phyloP scores from a whole-genome alignment of 2,329 filamentous ascomycete genomes.

The Calonectria multiphialidica region DNA sequence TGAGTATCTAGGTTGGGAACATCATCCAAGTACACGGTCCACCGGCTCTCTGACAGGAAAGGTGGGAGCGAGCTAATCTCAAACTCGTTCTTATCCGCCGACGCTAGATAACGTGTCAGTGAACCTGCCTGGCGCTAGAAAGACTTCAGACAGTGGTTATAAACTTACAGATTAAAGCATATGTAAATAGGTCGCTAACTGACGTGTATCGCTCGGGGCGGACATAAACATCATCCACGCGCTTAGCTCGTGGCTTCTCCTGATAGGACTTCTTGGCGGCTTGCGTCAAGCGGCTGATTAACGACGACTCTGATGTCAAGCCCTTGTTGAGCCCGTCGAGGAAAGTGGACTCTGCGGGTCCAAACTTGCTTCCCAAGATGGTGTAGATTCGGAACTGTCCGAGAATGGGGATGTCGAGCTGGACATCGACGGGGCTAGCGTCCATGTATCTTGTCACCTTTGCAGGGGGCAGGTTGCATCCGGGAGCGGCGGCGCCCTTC shows the following conservation, averaged over 20 bases:
- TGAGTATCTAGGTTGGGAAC: constrained; percentile 27
- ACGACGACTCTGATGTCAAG: constrained; percentile 61
- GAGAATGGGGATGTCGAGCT: constrained; percentile 80
- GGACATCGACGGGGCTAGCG: constrained; percentile 80
- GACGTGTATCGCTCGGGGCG: constrained; percentile 76
- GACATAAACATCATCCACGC: constrained; percentile 73
- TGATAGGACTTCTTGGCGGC: constrained; percentile 72
- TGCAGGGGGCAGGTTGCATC: constrained; percentile 71
- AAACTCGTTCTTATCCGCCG: constrained; percentile 30
- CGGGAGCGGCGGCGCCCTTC: constrained; percentile 61
- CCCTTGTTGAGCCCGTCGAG: constrained; percentile 68
- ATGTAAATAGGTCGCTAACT: constrained; percentile 76
- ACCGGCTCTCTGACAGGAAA: constrained; percentile 23
- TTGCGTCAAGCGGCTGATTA: constrained; percentile 68
- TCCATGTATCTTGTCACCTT: constrained; percentile 80
- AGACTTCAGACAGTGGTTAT: not conserved
- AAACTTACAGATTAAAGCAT: constrained; percentile 70
- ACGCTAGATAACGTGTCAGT: constrained; percentile 20
- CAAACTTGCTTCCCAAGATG: constrained; percentile 70
- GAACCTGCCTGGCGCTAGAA: not conserved
- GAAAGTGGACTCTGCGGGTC: constrained; percentile 60
- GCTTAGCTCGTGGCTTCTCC: constrained; percentile 65
- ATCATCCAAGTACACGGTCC: constrained; percentile 33
- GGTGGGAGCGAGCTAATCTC: constrained; percentile 28
- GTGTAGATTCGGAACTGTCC: constrained; percentile 82